These are phyloP conservation scores for Ogataea naganishii DNA, from an alignment of 805 yeast genomes.

Conservation along the genomic window DNA sequence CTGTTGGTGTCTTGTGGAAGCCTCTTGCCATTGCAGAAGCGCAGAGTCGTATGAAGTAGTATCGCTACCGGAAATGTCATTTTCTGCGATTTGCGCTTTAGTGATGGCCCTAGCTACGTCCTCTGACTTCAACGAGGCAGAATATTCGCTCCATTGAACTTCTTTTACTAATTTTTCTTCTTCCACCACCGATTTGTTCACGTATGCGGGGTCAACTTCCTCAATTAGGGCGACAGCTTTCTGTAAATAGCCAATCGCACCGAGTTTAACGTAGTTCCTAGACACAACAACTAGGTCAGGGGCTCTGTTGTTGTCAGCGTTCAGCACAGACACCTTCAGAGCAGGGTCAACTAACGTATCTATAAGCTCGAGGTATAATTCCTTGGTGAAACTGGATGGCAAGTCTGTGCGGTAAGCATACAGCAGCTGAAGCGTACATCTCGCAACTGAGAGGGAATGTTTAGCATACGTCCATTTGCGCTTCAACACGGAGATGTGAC, in stretches of 20 bases:
- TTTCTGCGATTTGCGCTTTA: conserved; percentile 26
- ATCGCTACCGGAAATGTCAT: conserved; percentile 24
- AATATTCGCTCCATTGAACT: conserved; percentile 42
- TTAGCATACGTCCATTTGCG: conserved; percentile 50
- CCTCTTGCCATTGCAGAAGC: conserved; percentile 61
- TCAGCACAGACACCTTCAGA: conserved; percentile 27
- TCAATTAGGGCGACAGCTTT: conserved; percentile 29
- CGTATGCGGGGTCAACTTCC: conserved; percentile 22
- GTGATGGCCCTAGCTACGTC: conserved; percentile 58
- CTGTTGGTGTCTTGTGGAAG: conserved; percentile 48
- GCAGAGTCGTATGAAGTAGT: conserved; percentile 46
- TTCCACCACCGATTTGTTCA: conserved; percentile 10
- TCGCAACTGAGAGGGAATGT: conserved; percentile 46
- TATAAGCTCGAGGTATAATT: conserved; percentile 45
- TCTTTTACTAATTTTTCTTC: conserved; percentile 17
- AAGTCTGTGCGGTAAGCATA: conserved; percentile 20
- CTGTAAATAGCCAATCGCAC: conserved; percentile 22
- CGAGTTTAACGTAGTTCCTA: conserved; percentile 30
- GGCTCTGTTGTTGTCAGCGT: conserved; percentile 25
- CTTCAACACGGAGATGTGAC: conserved; percentile 37
- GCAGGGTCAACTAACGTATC: conserved; percentile 60
- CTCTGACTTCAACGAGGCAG: conserved; percentile 59
- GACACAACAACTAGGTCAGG: conserved; percentile 44
- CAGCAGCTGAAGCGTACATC: conserved; percentile 52
- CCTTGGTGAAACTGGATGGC: conserved; percentile 18